phyloP scores from a whole-genome alignment of 768 basidiomycete genomes.

The Rubroboletus satanas region DNA sequence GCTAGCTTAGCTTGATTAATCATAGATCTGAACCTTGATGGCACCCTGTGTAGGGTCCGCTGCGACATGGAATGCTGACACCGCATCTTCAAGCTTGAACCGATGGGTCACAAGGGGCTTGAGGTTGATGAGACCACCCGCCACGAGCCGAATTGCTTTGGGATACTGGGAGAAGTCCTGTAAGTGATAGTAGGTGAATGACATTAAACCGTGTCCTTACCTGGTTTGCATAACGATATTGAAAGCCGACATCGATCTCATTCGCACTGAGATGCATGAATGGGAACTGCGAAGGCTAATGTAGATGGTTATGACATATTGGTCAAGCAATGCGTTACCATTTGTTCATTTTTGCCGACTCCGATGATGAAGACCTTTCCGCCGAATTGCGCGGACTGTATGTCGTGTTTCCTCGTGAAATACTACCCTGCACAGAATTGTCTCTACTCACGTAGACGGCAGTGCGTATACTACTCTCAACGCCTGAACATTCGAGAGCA shows the following conservation, averaged over 20 bases:
- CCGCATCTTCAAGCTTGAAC: slow-evolving; percentile 67
- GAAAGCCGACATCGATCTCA: slow-evolving; percentile 66
- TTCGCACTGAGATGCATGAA: slow-evolving; percentile 72
- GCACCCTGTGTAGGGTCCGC: slow-evolving; percentile 64
- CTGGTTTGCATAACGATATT: slow-evolving; percentile 67
- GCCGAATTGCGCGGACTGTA: slow-evolving; percentile 58
- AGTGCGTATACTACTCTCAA: slow-evolving; percentile 57
- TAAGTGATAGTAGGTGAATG: neutral
- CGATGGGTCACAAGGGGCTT: slow-evolving; percentile 79
- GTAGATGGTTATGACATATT: neutral
- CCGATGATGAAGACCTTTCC: slow-evolving; percentile 70
- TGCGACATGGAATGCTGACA: slow-evolving; percentile 74
- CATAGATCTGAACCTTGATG: slow-evolving; percentile 65
- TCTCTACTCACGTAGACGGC: slow-evolving; percentile 47
- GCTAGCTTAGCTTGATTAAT: slow-evolving; percentile 29
- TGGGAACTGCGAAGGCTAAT: slow-evolving; percentile 44
- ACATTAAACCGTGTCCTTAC: slow-evolving; percentile 20
- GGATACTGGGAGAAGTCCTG: slow-evolving; percentile 52
- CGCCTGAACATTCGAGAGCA: slow-evolving; percentile 62
- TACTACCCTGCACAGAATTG: neutral
- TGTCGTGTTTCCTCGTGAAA: neutral
- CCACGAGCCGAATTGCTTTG: slow-evolving; percentile 79
- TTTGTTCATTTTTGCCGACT: slow-evolving; percentile 60
- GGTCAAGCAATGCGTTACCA: slow-evolving; percentile 33
- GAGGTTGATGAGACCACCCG: slow-evolving; percentile 64